Conservation (phyloP, 108 stramenopile species). For the Skeletonema marinoi region DNA sequence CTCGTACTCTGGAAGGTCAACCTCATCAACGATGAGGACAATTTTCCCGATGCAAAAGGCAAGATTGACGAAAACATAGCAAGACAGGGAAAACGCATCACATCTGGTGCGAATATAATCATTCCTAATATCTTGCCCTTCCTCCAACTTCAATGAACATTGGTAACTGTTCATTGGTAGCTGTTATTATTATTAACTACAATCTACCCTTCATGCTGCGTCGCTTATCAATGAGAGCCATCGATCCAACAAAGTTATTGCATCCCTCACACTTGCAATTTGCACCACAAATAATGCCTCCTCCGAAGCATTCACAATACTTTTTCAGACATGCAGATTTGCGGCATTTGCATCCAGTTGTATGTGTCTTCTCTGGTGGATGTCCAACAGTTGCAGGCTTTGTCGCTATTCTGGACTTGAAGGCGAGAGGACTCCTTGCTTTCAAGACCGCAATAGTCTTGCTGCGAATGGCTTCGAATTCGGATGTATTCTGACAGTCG, state of each 20-base stretch:
- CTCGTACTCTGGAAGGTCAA: no score
- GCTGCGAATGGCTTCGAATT: constrained; percentile 64
- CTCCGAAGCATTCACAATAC: constrained; percentile 98
- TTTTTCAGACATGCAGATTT: constrained; percentile 95
- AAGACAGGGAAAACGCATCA: no score
- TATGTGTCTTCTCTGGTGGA: constrained; percentile 52
- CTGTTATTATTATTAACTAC: no score
- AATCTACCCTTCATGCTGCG: constrained; percentile 75
- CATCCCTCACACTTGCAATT: constrained; percentile 96
- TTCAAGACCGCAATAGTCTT: constrained; percentile 90
- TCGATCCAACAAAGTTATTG: constrained; percentile 82
- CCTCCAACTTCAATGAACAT: no score
- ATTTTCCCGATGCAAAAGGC: no score
- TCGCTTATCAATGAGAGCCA: constrained; percentile 75
- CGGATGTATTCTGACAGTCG: constrained; percentile 81
- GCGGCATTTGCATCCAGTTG: constrained; percentile 94
- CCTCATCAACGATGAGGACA: no score
- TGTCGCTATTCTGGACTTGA: constrained; percentile 62
- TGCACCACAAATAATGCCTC: constrained; percentile 84
- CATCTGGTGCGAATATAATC: no score
- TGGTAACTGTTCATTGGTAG: no score
- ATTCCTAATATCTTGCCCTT: no score
- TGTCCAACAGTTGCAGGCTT: background rate
- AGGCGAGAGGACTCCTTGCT: constrained; percentile 83
- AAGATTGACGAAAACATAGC: no score